A percentile compares a stretch with the other conserved stretches of the same genome.
These are phyloP conservation scores for Tylopilus subfusipes DNA, from an alignment of 768 basidiomycete genomes.

Conservation along the genomic window DNA sequence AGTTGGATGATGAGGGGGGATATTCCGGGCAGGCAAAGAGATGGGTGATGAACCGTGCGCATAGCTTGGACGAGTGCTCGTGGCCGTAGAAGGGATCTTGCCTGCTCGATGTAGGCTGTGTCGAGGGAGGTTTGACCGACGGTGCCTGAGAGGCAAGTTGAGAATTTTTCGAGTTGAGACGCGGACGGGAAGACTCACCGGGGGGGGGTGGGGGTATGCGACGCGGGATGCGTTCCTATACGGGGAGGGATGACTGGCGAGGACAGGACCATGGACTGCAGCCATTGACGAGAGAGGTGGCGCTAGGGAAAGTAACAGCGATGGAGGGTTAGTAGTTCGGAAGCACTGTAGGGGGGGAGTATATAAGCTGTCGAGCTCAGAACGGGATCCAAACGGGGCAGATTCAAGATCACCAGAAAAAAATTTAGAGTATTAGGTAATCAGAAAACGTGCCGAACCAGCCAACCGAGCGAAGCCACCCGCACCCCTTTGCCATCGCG, in stretches of 20 bases:
- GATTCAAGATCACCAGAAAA: constrained; percentile 8
- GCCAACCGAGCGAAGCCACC: constrained; percentile 18
- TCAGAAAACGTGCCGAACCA: constrained; percentile 23
- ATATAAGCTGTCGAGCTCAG: constrained; percentile 26
- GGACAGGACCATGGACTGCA: constrained; percentile 30
- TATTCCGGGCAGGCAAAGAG: constrained; percentile 85
- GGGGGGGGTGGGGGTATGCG: constrained; percentile 26
- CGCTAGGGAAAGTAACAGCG: constrained; percentile 8
- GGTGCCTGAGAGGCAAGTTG: constrained; percentile 19
- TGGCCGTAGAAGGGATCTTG: constrained; percentile 51
- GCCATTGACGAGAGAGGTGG: constrained; percentile 28
- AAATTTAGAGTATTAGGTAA: constrained; percentile 16
- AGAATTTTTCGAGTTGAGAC: not conserved
- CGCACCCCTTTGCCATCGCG: no score
- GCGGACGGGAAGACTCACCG: constrained; percentile 11
- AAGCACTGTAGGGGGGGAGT: constrained; percentile 14
- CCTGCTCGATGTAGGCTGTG: constrained; percentile 25
- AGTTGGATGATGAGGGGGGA: constrained; percentile 46
- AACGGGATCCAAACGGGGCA: constrained; percentile 11
- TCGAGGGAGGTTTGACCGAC: constrained; percentile 28
- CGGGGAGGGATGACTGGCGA: constrained; percentile 28
- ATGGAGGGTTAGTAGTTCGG: constrained; percentile 16
- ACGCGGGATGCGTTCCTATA: constrained; percentile 27
- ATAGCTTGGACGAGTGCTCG: constrained; percentile 63
- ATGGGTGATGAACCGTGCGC: constrained; percentile 77